These are phyloP conservation scores for Lonicera japonica DNA, from an alignment of 129 eudicot species.

Conservation along the genomic window DNA sequence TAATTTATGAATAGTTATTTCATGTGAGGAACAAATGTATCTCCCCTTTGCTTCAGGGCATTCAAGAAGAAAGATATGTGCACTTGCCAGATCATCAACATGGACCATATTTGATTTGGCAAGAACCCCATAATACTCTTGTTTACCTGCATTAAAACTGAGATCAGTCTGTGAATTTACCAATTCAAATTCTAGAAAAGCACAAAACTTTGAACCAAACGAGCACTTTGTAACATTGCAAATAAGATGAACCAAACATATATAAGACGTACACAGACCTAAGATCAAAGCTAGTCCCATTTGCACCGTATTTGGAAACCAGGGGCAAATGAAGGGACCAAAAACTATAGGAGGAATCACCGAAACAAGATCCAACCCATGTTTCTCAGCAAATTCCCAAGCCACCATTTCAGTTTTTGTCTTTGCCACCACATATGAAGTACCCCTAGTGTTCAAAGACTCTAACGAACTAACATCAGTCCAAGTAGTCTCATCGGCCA, in stretches of 20 bases:
- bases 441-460: slow-evolving; percentile 1
- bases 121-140: slow-evolving; percentile 7
- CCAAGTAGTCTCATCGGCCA: slow-evolving; percentile 42
- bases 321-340: slow-evolving; percentile 49
- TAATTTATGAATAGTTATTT: slow-evolving; percentile 28
- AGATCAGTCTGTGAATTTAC: too few relatives aligned
- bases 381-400: slow-evolving; percentile 35
- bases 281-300: slow-evolving; percentile 37
- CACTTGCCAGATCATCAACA: slow-evolving; percentile 53
- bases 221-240: too few relatives aligned
- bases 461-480: slow-evolving; percentile 30
- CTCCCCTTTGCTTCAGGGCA: slow-evolving; percentile 44
- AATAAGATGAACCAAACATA: too few relatives aligned
- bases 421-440: slow-evolving; percentile 25
- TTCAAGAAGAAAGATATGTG: slow-evolving; percentile 47
- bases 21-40: slow-evolving; percentile 45
- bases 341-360: slow-evolving; percentile 32
- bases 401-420: slow-evolving; percentile 40
- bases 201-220: too few relatives aligned
- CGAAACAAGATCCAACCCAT: slow-evolving; percentile 45
- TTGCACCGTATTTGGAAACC: slow-evolving; percentile 30
- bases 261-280: slow-evolving; percentile 39
- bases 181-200: too few relatives aligned
- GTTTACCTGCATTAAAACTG: slow-evolving; percentile 22
- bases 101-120: slow-evolving; percentile 26